A percentile compares a stretch with the other conserved stretches of the same genome.
Evolutionary conservation across 148 eudicot genomes (phyloP).

Genomic region (Rhododendron mucronatum): DNA sequence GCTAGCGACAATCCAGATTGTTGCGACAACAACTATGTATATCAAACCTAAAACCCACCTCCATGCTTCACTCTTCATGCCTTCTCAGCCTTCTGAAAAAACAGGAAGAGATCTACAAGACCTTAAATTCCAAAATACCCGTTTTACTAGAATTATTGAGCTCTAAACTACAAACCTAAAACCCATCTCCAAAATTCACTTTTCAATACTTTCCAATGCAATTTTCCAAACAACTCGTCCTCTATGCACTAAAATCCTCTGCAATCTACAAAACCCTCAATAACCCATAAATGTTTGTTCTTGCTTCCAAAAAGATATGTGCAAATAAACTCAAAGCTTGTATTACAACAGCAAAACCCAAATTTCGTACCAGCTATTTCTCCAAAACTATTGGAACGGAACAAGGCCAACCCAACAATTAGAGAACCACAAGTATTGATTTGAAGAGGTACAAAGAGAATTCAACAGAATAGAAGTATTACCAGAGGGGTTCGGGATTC

Average conservation of each 20-base stretch:
- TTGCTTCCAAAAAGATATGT: background rate
- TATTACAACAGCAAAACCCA: background rate
- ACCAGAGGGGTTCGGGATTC: background rate
- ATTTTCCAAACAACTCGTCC: background rate
- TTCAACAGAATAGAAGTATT: background rate
- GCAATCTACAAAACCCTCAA: background rate
- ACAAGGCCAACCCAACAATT: background rate
- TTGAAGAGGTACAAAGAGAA: background rate
- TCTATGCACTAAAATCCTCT: background rate
- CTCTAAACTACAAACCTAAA: slow-evolving; percentile 41
- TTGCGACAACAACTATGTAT: slow-evolving; percentile 78
- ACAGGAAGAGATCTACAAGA: background rate
- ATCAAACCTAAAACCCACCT: slow-evolving; percentile 83
- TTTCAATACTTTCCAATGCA: slow-evolving; percentile 37
- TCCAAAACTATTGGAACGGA: background rate
- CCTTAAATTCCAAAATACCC: background rate
- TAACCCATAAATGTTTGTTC: background rate
- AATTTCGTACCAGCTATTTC: background rate
- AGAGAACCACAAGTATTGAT: background rate
- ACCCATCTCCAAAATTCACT: slow-evolving; percentile 66
- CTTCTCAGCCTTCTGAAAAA: slow-evolving; percentile 6
- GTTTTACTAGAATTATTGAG: background rate
- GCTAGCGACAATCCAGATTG: slow-evolving; percentile 98
- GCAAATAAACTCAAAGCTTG: background rate
- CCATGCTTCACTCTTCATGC: slow-evolving; percentile 62